These are phyloP conservation scores for Trichoderma oligosporum DNA, from an alignment of 2,329 filamentous ascomycete genomes.

Conservation along the genomic window DNA sequence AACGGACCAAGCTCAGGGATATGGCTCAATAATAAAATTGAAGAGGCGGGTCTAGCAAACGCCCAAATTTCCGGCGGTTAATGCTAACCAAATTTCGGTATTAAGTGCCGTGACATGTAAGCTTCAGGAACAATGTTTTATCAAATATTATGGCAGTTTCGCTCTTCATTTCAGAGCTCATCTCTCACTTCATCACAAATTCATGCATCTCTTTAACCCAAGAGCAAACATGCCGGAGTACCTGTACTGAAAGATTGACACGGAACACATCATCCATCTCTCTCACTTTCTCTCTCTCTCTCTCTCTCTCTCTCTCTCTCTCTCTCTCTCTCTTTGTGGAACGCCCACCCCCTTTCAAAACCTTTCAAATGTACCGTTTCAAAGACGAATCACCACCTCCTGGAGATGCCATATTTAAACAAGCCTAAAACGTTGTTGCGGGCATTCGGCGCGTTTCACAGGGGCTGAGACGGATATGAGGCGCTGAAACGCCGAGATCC, in stretches of 20 bases:
- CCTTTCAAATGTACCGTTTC: slow-evolving; percentile 1
- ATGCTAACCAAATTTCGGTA: slow-evolving; percentile 16
- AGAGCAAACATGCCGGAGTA: no score
- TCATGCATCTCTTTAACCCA: no score
- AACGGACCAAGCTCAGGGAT: neutral
- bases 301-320: neutral
- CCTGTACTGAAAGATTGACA: no score
- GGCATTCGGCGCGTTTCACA: slow-evolving; percentile 1
- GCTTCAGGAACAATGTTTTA: no score
- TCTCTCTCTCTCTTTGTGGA: neutral
- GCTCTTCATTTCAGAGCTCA: no score
- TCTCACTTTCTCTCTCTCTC: neutral
- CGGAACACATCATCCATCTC: no score
- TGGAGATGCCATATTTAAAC: slow-evolving; percentile 1
- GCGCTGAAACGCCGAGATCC: slow-evolving; percentile 8
- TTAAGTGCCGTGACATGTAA: no score
- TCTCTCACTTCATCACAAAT: no score
- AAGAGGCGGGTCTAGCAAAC: no score
- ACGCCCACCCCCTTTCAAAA: no score
- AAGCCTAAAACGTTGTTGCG: neutral
- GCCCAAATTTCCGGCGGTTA: slow-evolving; percentile 13
- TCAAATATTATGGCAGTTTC: no score
- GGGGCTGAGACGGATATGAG: neutral
- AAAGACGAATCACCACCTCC: neutral
- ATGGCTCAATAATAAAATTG: no score